phyloP scores from a whole-genome alignment of 495 filamentous ascomycete species.

The Cryomyces antarcticus region DNA sequence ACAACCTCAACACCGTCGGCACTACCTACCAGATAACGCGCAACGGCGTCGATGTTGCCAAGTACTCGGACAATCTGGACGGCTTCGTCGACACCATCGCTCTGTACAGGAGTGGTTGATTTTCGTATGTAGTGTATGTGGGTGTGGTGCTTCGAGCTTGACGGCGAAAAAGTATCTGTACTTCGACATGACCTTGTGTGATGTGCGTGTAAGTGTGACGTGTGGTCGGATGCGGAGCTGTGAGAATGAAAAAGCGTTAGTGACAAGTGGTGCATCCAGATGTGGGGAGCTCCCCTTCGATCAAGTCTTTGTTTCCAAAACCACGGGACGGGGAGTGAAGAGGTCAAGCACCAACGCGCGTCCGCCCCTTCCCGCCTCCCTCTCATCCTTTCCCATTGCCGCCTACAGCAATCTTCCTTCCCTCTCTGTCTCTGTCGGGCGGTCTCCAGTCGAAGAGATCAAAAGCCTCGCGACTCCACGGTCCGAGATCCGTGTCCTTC shows the following conservation, averaged over 20 bases:
- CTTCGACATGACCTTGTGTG: too few species aligned
- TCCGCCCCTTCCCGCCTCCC: not conserved
- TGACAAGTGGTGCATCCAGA: too few species aligned
- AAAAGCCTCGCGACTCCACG: slow-evolving; percentile 38
- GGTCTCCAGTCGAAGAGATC: slow-evolving; percentile 36
- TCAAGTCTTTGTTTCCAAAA: too few species aligned
- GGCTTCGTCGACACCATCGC: slow-evolving; percentile 34
- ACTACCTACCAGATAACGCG: slow-evolving; percentile 24
- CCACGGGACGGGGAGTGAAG: too few species aligned
- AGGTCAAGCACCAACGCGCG: too few species aligned
- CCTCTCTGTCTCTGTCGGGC: slow-evolving; percentile 12
- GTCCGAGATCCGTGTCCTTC: slow-evolving; percentile 18
- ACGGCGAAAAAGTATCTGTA: too few species aligned
- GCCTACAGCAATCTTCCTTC: not conserved
- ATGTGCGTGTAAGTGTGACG: too few species aligned
- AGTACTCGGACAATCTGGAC: slow-evolving; percentile 31
- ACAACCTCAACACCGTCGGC: slow-evolving; percentile 31
- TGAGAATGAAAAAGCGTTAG: too few species aligned
- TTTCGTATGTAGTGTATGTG: not conserved
- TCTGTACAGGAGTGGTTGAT: slow-evolving; percentile 23
- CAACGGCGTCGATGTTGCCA: slow-evolving; percentile 29
- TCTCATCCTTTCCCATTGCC: not conserved
- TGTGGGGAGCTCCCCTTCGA: too few species aligned
- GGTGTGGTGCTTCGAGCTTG: too few species aligned
- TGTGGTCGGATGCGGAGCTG: too few species aligned